phyloP scores from a whole-genome alignment of 495 filamentous ascomycete species.

The Xylaria flabelliformis region DNA sequence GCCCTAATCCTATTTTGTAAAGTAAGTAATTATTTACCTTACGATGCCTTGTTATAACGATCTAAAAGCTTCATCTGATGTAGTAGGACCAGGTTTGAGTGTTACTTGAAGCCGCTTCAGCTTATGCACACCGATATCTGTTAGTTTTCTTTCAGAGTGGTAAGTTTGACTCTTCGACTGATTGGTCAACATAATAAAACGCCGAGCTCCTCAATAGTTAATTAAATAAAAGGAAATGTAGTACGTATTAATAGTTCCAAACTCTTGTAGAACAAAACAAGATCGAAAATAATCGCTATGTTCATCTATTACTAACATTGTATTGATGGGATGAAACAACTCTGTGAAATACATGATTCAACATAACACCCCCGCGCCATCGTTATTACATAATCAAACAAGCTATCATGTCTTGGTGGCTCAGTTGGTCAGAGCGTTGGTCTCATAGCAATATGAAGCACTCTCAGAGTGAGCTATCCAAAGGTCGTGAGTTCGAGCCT shows the following conservation, averaged over 20 bases:
- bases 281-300: not conserved
- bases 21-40: not conserved
- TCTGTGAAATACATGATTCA: not conserved
- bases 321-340: not conserved
- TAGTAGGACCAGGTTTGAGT: not conserved
- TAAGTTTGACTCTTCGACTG: no score
- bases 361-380: not conserved
- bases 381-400: not conserved
- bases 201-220: no score
- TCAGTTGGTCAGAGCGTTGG: conserved; percentile 20
- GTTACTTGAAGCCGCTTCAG: not conserved
- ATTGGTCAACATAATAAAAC: no score
- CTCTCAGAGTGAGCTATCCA: conserved; percentile 25
- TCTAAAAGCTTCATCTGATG: not conserved
- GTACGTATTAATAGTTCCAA: no score
- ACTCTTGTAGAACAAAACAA: not conserved
- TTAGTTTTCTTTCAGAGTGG: not conserved
- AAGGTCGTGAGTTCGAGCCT: conserved; percentile 27
- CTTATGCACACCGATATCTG: not conserved
- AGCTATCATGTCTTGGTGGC: conserved; percentile 10
- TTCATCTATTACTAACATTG: no score
- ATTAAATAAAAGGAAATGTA: no score
- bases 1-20: not conserved
- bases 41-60: not conserved
- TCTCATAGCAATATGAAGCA: conserved; percentile 22